Evolutionary conservation across 73 alveolate species (phyloP), one percentile per base, ranked within the genome.

Genomic region (Durusdinium trenchii): DNA sequence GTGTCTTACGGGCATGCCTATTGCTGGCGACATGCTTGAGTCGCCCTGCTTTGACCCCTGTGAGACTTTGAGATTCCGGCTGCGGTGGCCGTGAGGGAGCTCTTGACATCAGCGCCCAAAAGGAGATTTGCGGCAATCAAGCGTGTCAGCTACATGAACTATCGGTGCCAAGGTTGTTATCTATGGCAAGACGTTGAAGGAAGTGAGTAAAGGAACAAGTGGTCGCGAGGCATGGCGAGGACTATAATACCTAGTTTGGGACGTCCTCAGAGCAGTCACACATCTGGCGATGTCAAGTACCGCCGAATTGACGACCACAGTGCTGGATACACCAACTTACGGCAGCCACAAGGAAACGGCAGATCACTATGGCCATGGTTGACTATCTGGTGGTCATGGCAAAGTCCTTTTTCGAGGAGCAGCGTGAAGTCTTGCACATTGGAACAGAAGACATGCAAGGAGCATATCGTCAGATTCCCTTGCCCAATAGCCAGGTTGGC

Each of bases 1-100:
- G 7, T 52, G 75, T 26, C 75, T 52, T 3, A 84, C 73, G 0
- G 94, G 94, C 0, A 35, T 84, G 54, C 48, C 76, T 0, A 84
- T 84, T 3, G 36, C 51, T 3, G 94, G 94, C 0, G 75, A 16
- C 1, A 75, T 75, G 0, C 40, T 51, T 0, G 50, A 36, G 16
- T 84, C 94, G 0, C 94, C 94, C 38, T 84, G 48, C 94, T 84
- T 84, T 26, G 18, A 30, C n/a, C n/a, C n/a, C n/a, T n/a, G n/a
- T n/a, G n/a, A 20, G 47, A n/a, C 0, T 35, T 9, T 7, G 43
- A 52, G 28, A 52, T 51, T 0, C 94, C 75, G 3, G 50, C 67
- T 1, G 14, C 18, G 9, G 20, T 82, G 45, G 35, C 92, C 1
- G n/a, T 6, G 14, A 47, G 7, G 1, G 92, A 82, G 71, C 32